Evolutionary conservation across 768 basidiomycete genomes (phyloP).

Genomic region (Pisolithus microcarpus): DNA sequence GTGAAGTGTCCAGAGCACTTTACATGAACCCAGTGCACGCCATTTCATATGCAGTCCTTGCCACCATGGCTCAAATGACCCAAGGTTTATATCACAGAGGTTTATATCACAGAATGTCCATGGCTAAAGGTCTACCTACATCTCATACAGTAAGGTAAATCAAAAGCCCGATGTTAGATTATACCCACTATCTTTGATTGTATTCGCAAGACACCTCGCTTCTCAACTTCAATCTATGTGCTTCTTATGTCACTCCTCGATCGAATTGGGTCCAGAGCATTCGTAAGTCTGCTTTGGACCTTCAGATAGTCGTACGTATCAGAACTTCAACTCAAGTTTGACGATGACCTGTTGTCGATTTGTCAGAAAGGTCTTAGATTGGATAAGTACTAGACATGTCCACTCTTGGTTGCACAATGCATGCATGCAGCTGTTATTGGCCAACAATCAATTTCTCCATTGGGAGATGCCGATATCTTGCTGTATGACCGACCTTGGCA

Average conservation of each 20-base stretch:
- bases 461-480: constrained; percentile 56
- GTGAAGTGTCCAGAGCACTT: no score
- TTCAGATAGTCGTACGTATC: constrained; percentile 56
- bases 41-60: no score
- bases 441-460: constrained; percentile 65
- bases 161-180: no score
- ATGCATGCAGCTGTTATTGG: constrained; percentile 71
- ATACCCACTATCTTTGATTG: no score
- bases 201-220: no score
- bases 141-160: no score
- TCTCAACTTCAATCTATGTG: constrained; percentile 21
- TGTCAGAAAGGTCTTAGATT: neutral
- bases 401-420: constrained; percentile 74
- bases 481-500: constrained; percentile 48
- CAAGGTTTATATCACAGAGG: no score
- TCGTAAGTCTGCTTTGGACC: constrained; percentile 42
- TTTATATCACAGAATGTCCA: no score
- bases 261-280: constrained; percentile 36
- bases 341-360: constrained; percentile 35
- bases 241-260: constrained; percentile 58
- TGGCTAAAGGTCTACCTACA: no score
- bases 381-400: no score
- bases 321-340: constrained; percentile 44
- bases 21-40: no score
- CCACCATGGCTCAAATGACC: no score